Evolutionary conservation across 768 basidiomycete genomes (phyloP).

Genomic region (Auriscalpium vulgare): DNA sequence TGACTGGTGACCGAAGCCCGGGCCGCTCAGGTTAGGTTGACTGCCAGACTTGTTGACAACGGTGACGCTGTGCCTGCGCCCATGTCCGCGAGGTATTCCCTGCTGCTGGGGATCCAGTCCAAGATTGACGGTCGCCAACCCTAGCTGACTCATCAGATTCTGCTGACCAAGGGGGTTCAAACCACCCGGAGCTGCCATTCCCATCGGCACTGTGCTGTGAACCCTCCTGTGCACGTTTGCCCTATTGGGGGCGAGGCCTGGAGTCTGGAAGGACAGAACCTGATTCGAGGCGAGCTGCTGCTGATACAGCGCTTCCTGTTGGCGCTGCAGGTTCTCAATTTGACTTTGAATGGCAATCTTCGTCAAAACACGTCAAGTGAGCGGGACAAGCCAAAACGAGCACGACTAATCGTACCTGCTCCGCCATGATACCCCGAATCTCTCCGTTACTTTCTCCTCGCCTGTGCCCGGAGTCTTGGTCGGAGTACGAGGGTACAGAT

Average conservation of each 20-base stretch:
- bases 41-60: conserved; percentile 69
- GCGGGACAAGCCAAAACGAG: conserved; percentile 1
- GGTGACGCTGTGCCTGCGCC: conserved; percentile 85
- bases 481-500: conserved; percentile 11
- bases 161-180: conserved; percentile 34
- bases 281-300: conserved; percentile 86
- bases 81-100: conserved; percentile 75
- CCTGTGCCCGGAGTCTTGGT: conserved; percentile 34
- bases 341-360: conserved; percentile 87
- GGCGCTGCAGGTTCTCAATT: conserved; percentile 84
- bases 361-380: background rate
- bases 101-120: conserved; percentile 57
- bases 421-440: conserved; percentile 87
- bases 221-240: conserved; percentile 64
- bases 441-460: conserved; percentile 61
- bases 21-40: conserved; percentile 39
- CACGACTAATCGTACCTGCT: conserved; percentile 54
- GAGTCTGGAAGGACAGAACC: conserved; percentile 71
- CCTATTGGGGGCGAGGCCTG: conserved; percentile 62
- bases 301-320: conserved; percentile 85
- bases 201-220: conserved; percentile 73
- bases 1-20: conserved; percentile 38
- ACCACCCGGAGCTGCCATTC: conserved; percentile 34
- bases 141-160: conserved; percentile 64
- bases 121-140: conserved; percentile 46